These are phyloP conservation scores for Fusarium annulatum DNA, from an alignment of 2,329 filamentous ascomycete genomes.

Conservation along the genomic window DNA sequence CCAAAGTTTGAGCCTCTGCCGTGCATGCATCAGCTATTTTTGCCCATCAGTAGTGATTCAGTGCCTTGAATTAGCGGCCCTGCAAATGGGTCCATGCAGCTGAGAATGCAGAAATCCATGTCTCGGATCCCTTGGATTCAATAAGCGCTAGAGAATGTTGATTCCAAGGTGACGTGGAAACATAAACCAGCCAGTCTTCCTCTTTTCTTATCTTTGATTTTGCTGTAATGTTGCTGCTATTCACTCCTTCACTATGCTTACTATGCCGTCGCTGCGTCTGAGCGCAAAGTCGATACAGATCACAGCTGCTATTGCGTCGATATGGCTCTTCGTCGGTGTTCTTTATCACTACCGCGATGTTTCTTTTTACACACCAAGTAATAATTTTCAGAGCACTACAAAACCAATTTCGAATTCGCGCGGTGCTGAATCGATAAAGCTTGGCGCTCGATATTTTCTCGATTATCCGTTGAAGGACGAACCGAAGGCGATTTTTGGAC, in stretches of 20 bases:
- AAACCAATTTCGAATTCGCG: background rate
- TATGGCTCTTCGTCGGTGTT: conserved; percentile 24
- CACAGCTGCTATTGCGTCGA: conserved; percentile 5
- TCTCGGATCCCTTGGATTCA: background rate
- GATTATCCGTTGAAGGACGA: conserved; percentile 46
- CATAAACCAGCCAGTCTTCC: background rate
- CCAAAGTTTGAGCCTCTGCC: background rate
- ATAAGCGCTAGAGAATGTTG: background rate
- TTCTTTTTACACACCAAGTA: background rate
- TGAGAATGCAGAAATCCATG: background rate
- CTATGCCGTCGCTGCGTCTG: conserved; percentile 7
- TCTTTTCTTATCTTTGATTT: background rate
- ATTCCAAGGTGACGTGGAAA: background rate
- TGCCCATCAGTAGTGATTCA: background rate
- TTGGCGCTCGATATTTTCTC: conserved; percentile 41
- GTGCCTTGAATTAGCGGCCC: background rate
- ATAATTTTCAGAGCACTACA: background rate
- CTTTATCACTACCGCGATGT: conserved; percentile 13
- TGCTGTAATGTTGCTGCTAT: background rate
- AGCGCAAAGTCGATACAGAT: conserved; percentile 21
- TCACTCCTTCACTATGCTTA: conserved; percentile 6
- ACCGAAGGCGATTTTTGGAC: conserved; percentile 48
- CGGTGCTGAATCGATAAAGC: conserved; percentile 1
- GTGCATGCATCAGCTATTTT: background rate
- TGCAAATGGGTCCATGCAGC: background rate